Percentiles rank a stretch among this genome's conserved stretches.
Conservation (phyloP, 176 grass and related monocot genomes). For the Zea luxurians region DNA sequence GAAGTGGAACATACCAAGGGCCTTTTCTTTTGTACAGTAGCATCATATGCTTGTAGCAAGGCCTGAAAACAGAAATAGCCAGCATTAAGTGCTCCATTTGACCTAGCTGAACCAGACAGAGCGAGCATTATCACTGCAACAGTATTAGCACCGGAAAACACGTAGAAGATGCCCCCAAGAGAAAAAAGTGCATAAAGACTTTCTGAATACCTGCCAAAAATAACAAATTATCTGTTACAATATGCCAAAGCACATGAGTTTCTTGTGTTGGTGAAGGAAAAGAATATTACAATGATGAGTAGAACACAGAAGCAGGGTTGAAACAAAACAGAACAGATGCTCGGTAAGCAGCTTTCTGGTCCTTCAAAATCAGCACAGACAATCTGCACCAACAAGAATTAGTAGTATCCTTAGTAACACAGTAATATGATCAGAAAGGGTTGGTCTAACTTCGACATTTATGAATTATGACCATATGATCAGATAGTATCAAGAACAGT, state of each 20-base stretch:
- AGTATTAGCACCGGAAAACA: slow-evolving; percentile 81
- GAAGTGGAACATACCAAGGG: slow-evolving; percentile 52
- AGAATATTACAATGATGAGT: slow-evolving; percentile 77
- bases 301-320: slow-evolving; percentile 91
- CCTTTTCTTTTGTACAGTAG: slow-evolving; percentile 60
- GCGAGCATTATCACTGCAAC: slow-evolving; percentile 81
- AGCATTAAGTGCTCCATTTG: slow-evolving; percentile 95
- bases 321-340: slow-evolving; percentile 82
- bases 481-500: not conserved
- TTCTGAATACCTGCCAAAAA: slow-evolving; percentile 81
- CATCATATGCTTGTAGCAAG: slow-evolving; percentile 67
- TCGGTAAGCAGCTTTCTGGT: slow-evolving; percentile 53
- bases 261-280: slow-evolving; percentile 28
- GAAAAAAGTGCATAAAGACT: slow-evolving; percentile 78
- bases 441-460: not conserved
- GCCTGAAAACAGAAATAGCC: slow-evolving; percentile 97
- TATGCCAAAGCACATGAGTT: not conserved
- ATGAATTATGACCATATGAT: not conserved
- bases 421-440: not conserved
- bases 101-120: slow-evolving; percentile 91
- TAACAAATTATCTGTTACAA: slow-evolving; percentile 23
- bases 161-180: slow-evolving; percentile 76
- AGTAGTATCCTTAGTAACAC: slow-evolving; percentile 22
- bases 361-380: slow-evolving; percentile 68
- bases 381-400: slow-evolving; percentile 52